Evolutionary conservation across 2,329 filamentous ascomycete genomes (phyloP), one percentile per base, ranked within the genome.

Genomic region (Monascus ruber): DNA sequence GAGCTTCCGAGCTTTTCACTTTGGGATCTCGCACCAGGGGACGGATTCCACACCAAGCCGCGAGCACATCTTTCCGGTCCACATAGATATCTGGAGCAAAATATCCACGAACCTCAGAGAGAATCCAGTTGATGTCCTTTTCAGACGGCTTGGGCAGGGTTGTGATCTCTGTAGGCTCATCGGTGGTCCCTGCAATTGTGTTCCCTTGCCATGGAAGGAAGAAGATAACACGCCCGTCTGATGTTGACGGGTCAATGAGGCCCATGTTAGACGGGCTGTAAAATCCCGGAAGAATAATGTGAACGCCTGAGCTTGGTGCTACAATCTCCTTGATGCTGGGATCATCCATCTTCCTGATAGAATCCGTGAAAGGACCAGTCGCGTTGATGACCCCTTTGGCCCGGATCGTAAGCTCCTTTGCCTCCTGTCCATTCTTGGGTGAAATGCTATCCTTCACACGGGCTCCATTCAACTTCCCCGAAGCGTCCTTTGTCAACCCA

Each of bases 121-220:
- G 68, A 54, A 94, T 93, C 84, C 85, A 93, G 53, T 84, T 74
- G 51, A 93, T 91, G 50, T 89, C 85, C 50, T 86, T 74, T 62
- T 94, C 85, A 26, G 81, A 80, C 6, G 86, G 83, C 27, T 87
- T 59, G 1, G 86, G 86, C 52, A 89, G 82, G 32, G 73, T 70
- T 4, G 75, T 76, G 48, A 94, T 85, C 26, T 72, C 67, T 31
- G 81, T 83, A 3, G 85, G 79, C 31, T 83, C 80, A 56, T 93
- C 86, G 5, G 85, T 93, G 4, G 86, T 93, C 44, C 86, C 86
- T 34, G 85, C 86, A 55, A 93, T 91, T 9, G 85, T 93, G 65
- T 91, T 91, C 36, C 85, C 85, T 66, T 93, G 85, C 86, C 86
- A 93, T 24, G 86, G 86, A 32, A 93, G 72, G 72, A 94, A 93